Conservation (phyloP, 163 green algal genomes). For the Chlorella variabilis region DNA sequence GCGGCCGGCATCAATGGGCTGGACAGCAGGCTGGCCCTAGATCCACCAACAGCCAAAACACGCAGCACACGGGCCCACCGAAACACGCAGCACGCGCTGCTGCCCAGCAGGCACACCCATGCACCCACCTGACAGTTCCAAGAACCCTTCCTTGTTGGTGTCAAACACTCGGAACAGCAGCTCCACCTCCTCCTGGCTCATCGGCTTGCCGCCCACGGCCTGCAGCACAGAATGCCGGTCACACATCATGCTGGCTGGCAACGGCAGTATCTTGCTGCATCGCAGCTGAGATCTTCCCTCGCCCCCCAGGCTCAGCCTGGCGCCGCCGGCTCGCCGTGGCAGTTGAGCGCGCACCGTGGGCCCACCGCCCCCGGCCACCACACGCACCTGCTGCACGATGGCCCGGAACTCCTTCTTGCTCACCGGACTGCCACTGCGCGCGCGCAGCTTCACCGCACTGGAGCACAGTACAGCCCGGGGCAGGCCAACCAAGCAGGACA, state of each 20-base stretch:
- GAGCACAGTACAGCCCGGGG: too few species aligned
- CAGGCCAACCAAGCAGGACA: too few species aligned
- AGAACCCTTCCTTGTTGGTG: constrained; percentile 51
- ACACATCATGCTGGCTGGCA: too few species aligned
- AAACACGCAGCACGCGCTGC: neutral
- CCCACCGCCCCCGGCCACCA: neutral
- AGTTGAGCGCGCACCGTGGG: neutral
- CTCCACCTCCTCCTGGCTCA: constrained; percentile 56
- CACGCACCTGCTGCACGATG: constrained; percentile 21
- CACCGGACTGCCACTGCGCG: neutral
- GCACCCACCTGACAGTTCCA: constrained; percentile 35
- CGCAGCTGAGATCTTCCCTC: too few species aligned
- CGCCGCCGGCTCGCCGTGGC: too few species aligned
- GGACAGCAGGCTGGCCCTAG: neutral
- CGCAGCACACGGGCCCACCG: neutral
- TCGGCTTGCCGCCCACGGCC: constrained; percentile 41
- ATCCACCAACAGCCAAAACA: too few species aligned
- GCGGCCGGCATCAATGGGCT: too few species aligned
- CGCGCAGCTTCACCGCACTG: constrained; percentile 9
- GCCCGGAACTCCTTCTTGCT: constrained; percentile 2
- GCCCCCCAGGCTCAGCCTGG: too few species aligned
- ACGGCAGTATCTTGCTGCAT: too few species aligned
- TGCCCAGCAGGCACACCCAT: neutral
- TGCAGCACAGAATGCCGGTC: too few species aligned
- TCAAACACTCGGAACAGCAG: constrained; percentile 66